A percentile compares a stretch with the other conserved stretches of the same genome.
phyloP scores from a whole-genome alignment of 345 rosid genomes.

The Triadica sebifera region DNA sequence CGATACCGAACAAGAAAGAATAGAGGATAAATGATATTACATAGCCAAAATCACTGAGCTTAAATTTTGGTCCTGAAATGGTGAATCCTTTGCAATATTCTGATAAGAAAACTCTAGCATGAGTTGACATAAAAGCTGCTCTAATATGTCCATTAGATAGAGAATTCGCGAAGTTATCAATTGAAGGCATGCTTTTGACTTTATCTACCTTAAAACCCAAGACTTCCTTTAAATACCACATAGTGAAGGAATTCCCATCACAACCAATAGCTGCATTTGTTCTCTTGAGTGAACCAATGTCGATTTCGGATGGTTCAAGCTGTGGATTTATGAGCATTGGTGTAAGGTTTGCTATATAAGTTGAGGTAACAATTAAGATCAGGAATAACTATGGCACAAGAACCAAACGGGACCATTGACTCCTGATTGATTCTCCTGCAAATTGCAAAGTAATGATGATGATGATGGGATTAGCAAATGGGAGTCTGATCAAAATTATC shows the following conservation, averaged over 20 bases:
- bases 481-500: neutral
- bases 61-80: slow-evolving; percentile 3
- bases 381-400: slow-evolving; percentile 19
- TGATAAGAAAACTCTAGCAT: slow-evolving; percentile 10
- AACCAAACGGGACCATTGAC: slow-evolving; percentile 8
- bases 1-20: neutral
- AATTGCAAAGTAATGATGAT: neutral
- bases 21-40: too few species aligned
- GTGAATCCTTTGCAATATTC: slow-evolving; percentile 17
- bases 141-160: slow-evolving; percentile 7
- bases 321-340: slow-evolving; percentile 15
- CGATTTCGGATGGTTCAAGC: neutral
- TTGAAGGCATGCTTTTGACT: slow-evolving; percentile 9
- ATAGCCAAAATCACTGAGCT: slow-evolving; percentile 11
- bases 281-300: slow-evolving; percentile 1
- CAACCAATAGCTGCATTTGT: slow-evolving; percentile 18
- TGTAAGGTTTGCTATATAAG: slow-evolving; percentile 16
- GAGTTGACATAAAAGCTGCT: slow-evolving; percentile 11
- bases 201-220: slow-evolving; percentile 16
- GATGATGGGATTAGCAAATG: neutral
- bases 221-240: neutral
- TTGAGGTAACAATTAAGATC: slow-evolving; percentile 7
- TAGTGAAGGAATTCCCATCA: slow-evolving; percentile 5
- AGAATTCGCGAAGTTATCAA: slow-evolving; percentile 8
- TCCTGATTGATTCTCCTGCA: slow-evolving; percentile 15